Evolutionary conservation across 1,139 yeast species (phyloP).

Genomic region (Kodamaea derodonti): DNA sequence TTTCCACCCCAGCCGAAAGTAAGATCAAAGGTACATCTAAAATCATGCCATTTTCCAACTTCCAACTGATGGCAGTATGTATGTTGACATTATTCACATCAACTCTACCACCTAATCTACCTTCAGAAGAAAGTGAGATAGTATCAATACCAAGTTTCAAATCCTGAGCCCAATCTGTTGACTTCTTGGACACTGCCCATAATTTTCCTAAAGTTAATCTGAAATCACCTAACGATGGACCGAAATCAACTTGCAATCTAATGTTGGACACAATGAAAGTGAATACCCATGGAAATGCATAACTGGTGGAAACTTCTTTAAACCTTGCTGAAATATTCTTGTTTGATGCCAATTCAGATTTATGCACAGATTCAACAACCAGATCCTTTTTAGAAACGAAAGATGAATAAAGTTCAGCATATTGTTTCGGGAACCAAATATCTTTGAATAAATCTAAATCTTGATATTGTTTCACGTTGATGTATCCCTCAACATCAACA

Average conservation of each 20-base stretch:
- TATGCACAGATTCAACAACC: constrained; percentile 3
- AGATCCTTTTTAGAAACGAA: constrained; percentile 8
- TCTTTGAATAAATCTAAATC: constrained; percentile 81
- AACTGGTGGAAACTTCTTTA: constrained; percentile 58
- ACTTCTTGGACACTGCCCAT: constrained; percentile 71
- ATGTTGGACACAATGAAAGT: constrained; percentile 55
- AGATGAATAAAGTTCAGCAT: constrained; percentile 10
- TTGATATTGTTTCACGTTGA: constrained; percentile 81
- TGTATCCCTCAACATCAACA: constrained; percentile 54
- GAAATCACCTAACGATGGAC: constrained; percentile 75
- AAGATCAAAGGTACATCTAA: constrained; percentile 67
- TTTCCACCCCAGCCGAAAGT: constrained; percentile 53
- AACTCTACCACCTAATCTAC: constrained; percentile 76
- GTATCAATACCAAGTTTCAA: constrained; percentile 57
- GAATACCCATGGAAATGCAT: constrained; percentile 74
- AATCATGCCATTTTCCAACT: constrained; percentile 34
- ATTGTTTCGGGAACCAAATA: constrained; percentile 65
- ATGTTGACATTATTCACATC: constrained; percentile 46
- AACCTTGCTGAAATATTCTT: constrained; percentile 49
- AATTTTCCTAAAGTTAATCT: constrained; percentile 51
- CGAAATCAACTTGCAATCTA: constrained; percentile 64
- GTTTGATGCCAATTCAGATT: constrained; percentile 24
- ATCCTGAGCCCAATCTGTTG: constrained; percentile 69
- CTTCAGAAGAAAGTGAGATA: constrained; percentile 56
- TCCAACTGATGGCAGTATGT: constrained; percentile 74